Conservation (phyloP, 768 basidiomycete genomes). For the Rhodotorula graminis region DNA sequence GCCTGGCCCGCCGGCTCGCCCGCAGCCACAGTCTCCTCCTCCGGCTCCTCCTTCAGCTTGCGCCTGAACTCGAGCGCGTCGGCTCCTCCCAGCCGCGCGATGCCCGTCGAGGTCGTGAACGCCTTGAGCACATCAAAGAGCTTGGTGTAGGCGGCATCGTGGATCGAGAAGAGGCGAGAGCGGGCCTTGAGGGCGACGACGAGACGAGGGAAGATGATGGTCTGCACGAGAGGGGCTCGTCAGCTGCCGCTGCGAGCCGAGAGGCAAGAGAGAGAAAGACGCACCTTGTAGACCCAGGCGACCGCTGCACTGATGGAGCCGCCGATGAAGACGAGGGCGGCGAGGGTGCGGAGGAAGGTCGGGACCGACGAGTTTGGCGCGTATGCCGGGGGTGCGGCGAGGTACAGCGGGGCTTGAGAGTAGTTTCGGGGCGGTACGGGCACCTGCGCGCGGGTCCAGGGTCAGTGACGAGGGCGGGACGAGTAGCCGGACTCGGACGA, state of each 20-base stretch:
- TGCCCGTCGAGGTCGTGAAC: not conserved
- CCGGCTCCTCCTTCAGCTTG: not conserved
- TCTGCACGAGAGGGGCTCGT: not conserved
- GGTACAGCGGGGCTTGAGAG: slow-evolving; percentile 28
- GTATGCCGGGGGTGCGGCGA: slow-evolving; percentile 23
- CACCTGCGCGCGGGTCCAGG: slow-evolving; percentile 9
- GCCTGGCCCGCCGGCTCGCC: not conserved
- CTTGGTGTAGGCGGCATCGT: slow-evolving; percentile 3
- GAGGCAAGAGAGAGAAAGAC: not conserved
- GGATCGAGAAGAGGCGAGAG: not conserved
- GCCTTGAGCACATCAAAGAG: not conserved
- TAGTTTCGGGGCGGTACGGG: slow-evolving; percentile 34
- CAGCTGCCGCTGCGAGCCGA: not conserved
- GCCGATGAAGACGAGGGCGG: slow-evolving; percentile 19
- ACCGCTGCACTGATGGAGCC: slow-evolving; percentile 1
- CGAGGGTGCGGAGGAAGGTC: slow-evolving; percentile 15
- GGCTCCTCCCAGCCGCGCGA: slow-evolving; percentile 3
- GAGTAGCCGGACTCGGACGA: not conserved
- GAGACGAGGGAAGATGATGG: slow-evolving; percentile 21
- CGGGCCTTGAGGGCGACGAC: slow-evolving; percentile 20
- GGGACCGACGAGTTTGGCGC: slow-evolving; percentile 31
- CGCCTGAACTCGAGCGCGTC: slow-evolving; percentile 5
- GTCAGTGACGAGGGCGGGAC: slow-evolving; percentile 3
- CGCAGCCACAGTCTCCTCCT: not conserved
- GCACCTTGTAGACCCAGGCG: slow-evolving; percentile 32